Base-by-base conservation (phyloP, 306 rosid genomes). In the Alnus glutinosa region DNA sequence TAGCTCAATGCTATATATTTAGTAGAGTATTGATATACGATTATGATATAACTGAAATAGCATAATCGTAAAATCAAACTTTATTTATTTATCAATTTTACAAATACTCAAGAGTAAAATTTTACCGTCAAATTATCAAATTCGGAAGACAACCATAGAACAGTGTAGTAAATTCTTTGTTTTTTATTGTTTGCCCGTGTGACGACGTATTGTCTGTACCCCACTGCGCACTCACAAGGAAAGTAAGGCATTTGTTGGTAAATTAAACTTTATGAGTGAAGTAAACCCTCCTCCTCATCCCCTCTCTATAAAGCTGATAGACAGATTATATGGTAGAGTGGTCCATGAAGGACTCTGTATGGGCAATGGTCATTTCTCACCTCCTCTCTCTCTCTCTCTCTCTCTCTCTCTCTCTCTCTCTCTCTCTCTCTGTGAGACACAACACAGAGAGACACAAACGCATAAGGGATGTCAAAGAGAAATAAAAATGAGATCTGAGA, bases 191-290 rank as follows among this genome's bases (percentile, higher is more conserved):
- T 86, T 90, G 75, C 80, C 79, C 62, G 75, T 86, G 71, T 87
- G 85, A 85, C 92, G 82, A 23, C 80, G 84, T 34, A 34, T 86
- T 82, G 77, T 81, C 80, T 84, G 69, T 87, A 87, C 87, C 97
- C 97, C 94, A 92, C 94, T 58, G 78, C 89, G 91, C 94, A 92
- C 96, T 89, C 86, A 84, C 84, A 77, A 82, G 87, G 86, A 92
- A 94, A 88, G 96, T 75, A 80, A 83, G 85, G 62, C 82, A 80
- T 85, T 83, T 79, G 86, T 71, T 80, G 83, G 91, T 86, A 81
- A 84, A 77, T 74, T 68, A 69, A 79, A 76, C 71, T 76, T 77
- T 79, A 73, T 75, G 61, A 81, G 63, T 80, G 86, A 83, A 86
- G 70, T 80, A 86, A 86, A 88, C 91, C 86, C 86, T 83, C 77